Base-by-base conservation (phyloP, 2,329 filamentous ascomycete species). In the Xylariales sp. region DNA sequence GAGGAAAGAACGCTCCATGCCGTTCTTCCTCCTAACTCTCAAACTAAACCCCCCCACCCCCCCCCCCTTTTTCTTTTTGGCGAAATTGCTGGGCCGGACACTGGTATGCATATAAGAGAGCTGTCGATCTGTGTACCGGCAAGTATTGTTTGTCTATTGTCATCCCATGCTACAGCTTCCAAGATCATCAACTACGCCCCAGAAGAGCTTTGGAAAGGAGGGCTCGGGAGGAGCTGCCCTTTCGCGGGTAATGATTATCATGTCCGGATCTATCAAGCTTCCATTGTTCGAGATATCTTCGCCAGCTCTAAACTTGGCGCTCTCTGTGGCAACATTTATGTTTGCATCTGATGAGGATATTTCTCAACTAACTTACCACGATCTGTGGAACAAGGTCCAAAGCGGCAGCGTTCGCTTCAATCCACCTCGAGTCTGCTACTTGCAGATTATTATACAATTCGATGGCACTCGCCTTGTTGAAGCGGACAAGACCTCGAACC, bases 361-460 rank as follows among this genome's bases (percentile, higher is more conserved):
- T 8, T 31, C 19, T 15, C 11, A 31, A 18, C n/a, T 34, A 14
- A 29, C 29, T 24, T 39, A 29, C 6, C 17, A 23, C 3, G 18
- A 29, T 13, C 16, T 40, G n/a, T 18, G 21, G 5, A 25, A 40
- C 4, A 11, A 11, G 30, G 37, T 43, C n/a, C 18, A 31, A 18
- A 20, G 29, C n/a, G 37, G 38, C 4, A 8, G 27, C 5, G 15
- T 43, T 20, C 28, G 37, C 27, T 37, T 43, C 28, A 19, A 37
- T 6, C 28, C 39, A 25, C 29, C 41, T 4, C 37, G 31, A 11
- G 29, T 31, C 23, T 33, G 33, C 25, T 31, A 38, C 20, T 21
- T 43, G 6, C 41, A 43, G 14, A 27, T 43, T 8, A 30, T 15
- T 16, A 13, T 43, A n/a, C 20, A 15, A 5, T 19, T 40, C 18